phyloP scores from a whole-genome alignment of 345 rosid genomes.

The Heritiera littoralis region DNA sequence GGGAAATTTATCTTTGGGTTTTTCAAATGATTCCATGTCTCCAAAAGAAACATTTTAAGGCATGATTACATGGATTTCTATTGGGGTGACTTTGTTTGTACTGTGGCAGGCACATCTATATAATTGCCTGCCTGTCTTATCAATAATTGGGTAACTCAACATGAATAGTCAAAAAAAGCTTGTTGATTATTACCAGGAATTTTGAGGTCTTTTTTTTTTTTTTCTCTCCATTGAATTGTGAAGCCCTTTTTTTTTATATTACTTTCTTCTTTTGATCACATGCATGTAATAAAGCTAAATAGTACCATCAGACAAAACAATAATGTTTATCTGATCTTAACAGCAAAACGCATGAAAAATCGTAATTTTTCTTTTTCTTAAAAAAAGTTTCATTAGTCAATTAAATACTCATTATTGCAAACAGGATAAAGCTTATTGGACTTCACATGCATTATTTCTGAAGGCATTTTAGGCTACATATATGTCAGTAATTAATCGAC shows the following conservation, averaged over 20 bases:
- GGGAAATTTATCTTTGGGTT: background rate
- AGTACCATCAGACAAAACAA: background rate
- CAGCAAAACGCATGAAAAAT: background rate
- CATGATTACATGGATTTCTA: background rate
- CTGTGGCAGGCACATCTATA: constrained; percentile 14
- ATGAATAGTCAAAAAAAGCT: constrained; percentile 4
- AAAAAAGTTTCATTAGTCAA: background rate
- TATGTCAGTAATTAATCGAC: background rate
- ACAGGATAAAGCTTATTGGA: background rate
- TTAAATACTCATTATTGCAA: background rate
- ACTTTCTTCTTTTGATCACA: background rate
- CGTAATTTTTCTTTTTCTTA: too few relatives aligned
- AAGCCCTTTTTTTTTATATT: background rate
- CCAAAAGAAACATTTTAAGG: background rate
- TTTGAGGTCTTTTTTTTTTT: background rate
- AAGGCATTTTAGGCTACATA: background rate
- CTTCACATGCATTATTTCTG: constrained; percentile 32
- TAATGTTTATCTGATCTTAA: background rate
- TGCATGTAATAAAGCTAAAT: background rate
- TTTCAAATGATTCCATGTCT: constrained; percentile 1
- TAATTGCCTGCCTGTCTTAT: constrained; percentile 13
- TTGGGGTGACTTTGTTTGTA: constrained; percentile 10
- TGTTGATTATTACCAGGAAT: background rate
- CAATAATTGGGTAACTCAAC: constrained; percentile 24
- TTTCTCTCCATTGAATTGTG: background rate